These are phyloP conservation scores for Hypoxylon rickii DNA, from an alignment of 495 filamentous ascomycete genomes.

Conservation along the genomic window DNA sequence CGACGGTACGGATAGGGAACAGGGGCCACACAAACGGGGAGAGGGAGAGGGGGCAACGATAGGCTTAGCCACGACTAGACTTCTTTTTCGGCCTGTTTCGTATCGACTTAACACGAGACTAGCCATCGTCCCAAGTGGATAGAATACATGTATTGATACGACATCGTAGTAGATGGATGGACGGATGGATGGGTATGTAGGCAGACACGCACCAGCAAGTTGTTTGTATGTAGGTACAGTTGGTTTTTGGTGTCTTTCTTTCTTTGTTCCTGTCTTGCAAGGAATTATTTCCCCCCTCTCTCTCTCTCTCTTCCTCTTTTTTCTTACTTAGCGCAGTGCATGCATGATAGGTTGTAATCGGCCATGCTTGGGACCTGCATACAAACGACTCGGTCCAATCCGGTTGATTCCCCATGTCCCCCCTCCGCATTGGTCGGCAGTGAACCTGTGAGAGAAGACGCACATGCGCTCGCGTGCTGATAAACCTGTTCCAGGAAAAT, in stretches of 20 bases:
- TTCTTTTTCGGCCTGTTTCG: constrained; percentile 39
- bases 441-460: background rate
- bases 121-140: constrained; percentile 19
- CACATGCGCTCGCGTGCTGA: constrained; percentile 9
- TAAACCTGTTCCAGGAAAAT: constrained; percentile 18
- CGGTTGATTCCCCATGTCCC: background rate
- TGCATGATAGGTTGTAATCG: no score
- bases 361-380: background rate
- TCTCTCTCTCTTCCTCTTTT: background rate
- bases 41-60: constrained; percentile 18
- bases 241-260: no score
- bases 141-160: no score
- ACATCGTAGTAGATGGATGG: no score
- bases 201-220: background rate
- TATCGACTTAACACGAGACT: constrained; percentile 29
- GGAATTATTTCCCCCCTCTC: no score
- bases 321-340: no score
- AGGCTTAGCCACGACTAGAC: constrained; percentile 27
- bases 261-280: no score
- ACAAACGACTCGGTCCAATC: constrained; percentile 14
- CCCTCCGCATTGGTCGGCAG: constrained; percentile 6
- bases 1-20: constrained; percentile 6
- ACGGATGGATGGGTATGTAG: no score
- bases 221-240: background rate
- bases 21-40: constrained; percentile 26